Conservation (phyloP, 257 asterid species). For the Scutellaria minor region DNA sequence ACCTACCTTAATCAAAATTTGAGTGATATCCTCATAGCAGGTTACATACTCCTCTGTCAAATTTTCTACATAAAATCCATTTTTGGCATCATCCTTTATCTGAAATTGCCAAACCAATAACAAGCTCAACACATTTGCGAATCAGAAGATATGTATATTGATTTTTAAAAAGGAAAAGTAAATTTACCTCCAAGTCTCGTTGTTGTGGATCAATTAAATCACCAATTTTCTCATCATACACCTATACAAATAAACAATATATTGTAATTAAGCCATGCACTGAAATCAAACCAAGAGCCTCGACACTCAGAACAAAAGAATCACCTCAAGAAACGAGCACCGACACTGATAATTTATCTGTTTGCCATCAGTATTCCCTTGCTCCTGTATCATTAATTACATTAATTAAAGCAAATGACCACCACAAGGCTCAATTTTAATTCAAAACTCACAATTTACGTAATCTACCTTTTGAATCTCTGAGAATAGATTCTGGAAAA, state of each 20-base stretch:
- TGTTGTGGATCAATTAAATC: slow-evolving; percentile 92
- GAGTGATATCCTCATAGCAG: slow-evolving; percentile 84
- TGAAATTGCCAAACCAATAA: slow-evolving; percentile 40
- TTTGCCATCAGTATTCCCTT: slow-evolving; percentile 66
- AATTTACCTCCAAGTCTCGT: slow-evolving; percentile 75
- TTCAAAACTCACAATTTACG: background rate
- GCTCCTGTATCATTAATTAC: slow-evolving; percentile 55
- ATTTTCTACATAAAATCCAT: slow-evolving; percentile 89
- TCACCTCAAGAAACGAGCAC: slow-evolving; percentile 97
- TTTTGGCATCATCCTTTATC: slow-evolving; percentile 83
- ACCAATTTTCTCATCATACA: slow-evolving; percentile 82
- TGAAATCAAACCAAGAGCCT: slow-evolving; percentile 6
- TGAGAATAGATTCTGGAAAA: slow-evolving; percentile 77
- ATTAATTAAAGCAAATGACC: slow-evolving; percentile 20
- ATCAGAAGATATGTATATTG: background rate
- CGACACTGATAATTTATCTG: slow-evolving; percentile 87
- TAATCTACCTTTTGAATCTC: slow-evolving; percentile 73
- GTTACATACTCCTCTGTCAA: slow-evolving; percentile 86
- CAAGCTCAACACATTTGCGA: slow-evolving; percentile 4
- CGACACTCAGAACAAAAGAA: slow-evolving; percentile 4
- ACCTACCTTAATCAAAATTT: slow-evolving; percentile 79
- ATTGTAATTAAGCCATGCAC: slow-evolving; percentile 17
- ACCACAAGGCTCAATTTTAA: slow-evolving; percentile 14
- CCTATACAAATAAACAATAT: slow-evolving; percentile 48
- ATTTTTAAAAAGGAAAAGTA: slow-evolving; percentile 10